Evolutionary conservation across 495 filamentous ascomycete genomes (phyloP).

Genomic region (Penicillium herquei): DNA sequence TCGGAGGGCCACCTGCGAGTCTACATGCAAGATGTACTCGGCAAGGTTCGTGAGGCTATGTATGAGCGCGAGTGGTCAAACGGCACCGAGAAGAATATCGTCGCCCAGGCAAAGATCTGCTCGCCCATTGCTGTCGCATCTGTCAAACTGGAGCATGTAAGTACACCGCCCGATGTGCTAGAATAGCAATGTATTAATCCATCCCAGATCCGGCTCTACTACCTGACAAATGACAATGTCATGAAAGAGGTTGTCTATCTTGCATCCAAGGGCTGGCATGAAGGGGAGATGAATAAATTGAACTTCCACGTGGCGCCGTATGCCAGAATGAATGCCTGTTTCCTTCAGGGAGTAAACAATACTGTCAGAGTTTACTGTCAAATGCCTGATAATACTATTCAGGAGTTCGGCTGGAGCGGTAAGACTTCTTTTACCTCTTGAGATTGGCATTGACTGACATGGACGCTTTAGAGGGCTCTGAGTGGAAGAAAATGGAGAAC

Average conservation of each 20-base stretch:
- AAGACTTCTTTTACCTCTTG: background rate
- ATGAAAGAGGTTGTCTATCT: slow-evolving; percentile 11
- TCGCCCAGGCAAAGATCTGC: slow-evolving; percentile 9
- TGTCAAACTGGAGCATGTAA: slow-evolving; percentile 4
- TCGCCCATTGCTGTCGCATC: slow-evolving; percentile 12
- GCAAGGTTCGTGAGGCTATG: slow-evolving; percentile 8
- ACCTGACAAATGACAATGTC: slow-evolving; percentile 7
- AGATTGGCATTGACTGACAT: too few species aligned
- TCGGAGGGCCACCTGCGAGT: slow-evolving; percentile 11
- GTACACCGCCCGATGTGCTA: background rate
- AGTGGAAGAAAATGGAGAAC: slow-evolving; percentile 15
- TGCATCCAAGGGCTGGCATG: slow-evolving; percentile 9
- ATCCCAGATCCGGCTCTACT: slow-evolving; percentile 13
- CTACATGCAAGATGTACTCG: slow-evolving; percentile 16
- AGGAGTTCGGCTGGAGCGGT: slow-evolving; percentile 16
- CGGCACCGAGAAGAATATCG: slow-evolving; percentile 11
- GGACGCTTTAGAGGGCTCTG: slow-evolving; percentile 3
- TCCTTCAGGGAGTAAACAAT: slow-evolving; percentile 8
- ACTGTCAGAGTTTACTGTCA: slow-evolving; percentile 14
- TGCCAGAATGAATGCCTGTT: slow-evolving; percentile 7
- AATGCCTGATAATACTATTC: slow-evolving; percentile 15
- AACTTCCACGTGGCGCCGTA: slow-evolving; percentile 14
- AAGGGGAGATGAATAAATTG: slow-evolving; percentile 5
- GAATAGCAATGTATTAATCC: background rate
- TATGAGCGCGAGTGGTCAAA: slow-evolving; percentile 13